A percentile compares a stretch with the other conserved stretches of the same genome.
Evolutionary conservation across 352 stramenopile species (phyloP).

Genomic region (Globisporangium rhizosaccharum): DNA sequence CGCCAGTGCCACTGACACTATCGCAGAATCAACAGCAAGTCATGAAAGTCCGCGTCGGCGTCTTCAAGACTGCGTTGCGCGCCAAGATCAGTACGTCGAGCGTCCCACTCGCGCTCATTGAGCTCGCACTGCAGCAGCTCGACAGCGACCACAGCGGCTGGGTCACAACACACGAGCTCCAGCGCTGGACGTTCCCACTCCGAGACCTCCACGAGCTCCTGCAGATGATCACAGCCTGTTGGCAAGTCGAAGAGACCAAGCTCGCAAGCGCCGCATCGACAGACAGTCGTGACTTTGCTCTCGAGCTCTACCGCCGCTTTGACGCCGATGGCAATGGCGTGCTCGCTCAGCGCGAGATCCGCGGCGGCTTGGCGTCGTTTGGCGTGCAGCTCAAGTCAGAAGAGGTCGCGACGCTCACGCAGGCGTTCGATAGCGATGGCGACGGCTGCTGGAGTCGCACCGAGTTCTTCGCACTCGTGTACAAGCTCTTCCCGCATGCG

Average conservation of each 20-base stretch:
- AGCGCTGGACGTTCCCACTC: slow-evolving; percentile 40
- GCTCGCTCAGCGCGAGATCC: slow-evolving; percentile 49
- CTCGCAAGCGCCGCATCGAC: neutral
- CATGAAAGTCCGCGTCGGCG: slow-evolving; percentile 44
- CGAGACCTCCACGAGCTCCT: slow-evolving; percentile 64
- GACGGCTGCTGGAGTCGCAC: slow-evolving; percentile 47
- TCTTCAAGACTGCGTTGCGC: slow-evolving; percentile 54
- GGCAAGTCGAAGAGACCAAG: slow-evolving; percentile 15
- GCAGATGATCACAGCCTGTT: slow-evolving; percentile 27
- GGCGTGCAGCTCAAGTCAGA: slow-evolving; percentile 29
- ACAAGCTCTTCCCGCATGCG: slow-evolving; percentile 24
- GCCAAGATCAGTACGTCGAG: slow-evolving; percentile 9
- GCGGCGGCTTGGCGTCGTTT: slow-evolving; percentile 38
- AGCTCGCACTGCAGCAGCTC: slow-evolving; percentile 33
- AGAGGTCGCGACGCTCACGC: slow-evolving; percentile 37
- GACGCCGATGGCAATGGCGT: slow-evolving; percentile 54
- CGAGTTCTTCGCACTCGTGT: slow-evolving; percentile 47
- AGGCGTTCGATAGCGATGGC: slow-evolving; percentile 45
- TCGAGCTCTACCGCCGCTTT: slow-evolving; percentile 39
- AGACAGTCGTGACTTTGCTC: slow-evolving; percentile 14
- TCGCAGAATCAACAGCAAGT: slow-evolving; percentile 1
- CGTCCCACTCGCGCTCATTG: slow-evolving; percentile 19
- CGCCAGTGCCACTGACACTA: neutral
- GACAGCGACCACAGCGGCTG: slow-evolving; percentile 59
- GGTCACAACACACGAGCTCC: slow-evolving; percentile 58